phyloP scores from a whole-genome alignment of 1,284 basidiomycete species.

The Leccinum pachyderme region DNA sequence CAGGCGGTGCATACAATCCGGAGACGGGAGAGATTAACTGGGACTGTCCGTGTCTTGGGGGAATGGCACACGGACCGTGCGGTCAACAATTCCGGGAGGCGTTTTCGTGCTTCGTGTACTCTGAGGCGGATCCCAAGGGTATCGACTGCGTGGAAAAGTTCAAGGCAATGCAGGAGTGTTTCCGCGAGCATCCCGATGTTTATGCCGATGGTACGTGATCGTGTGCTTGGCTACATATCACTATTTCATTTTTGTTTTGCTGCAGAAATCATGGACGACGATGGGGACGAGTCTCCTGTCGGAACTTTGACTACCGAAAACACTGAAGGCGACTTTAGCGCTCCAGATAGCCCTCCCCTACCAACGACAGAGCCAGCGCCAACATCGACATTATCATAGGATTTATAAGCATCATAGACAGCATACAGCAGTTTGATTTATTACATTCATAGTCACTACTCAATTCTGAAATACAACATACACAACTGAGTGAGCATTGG shows the following conservation, averaged over 20 bases:
- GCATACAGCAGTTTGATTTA: conserved; percentile 24
- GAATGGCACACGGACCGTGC: conserved; percentile 98
- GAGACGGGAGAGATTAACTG: conserved; percentile 98
- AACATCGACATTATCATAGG: conserved; percentile 22
- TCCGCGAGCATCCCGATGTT: conserved; percentile 91
- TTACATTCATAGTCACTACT: conserved; percentile 35
- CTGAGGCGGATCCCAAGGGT: conserved; percentile 95
- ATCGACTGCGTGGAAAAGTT: conserved; percentile 98
- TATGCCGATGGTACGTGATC: conserved; percentile 82
- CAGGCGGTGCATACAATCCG: conserved; percentile 75
- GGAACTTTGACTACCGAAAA: conserved; percentile 8
- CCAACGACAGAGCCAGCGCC: conserved; percentile 11
- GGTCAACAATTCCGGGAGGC: conserved; percentile 93
- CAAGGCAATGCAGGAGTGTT: conserved; percentile 97
- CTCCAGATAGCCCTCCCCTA: conserved; percentile 6
- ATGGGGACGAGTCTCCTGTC: conserved; percentile 41
- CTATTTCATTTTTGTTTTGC: conserved; percentile 6
- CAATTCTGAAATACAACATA: conserved; percentile 19
- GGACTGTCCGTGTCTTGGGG: conserved; percentile 97
- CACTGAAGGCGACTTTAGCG: conserved; percentile 3
- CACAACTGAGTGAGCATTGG: conserved; percentile 10
- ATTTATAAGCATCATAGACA: conserved; percentile 22
- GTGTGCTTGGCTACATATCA: neutral
- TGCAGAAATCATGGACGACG: conserved; percentile 61
- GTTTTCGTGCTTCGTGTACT: conserved; percentile 96